Conservation (phyloP, 2,329 filamentous ascomycete genomes). For the Emydomyces testavorans region DNA sequence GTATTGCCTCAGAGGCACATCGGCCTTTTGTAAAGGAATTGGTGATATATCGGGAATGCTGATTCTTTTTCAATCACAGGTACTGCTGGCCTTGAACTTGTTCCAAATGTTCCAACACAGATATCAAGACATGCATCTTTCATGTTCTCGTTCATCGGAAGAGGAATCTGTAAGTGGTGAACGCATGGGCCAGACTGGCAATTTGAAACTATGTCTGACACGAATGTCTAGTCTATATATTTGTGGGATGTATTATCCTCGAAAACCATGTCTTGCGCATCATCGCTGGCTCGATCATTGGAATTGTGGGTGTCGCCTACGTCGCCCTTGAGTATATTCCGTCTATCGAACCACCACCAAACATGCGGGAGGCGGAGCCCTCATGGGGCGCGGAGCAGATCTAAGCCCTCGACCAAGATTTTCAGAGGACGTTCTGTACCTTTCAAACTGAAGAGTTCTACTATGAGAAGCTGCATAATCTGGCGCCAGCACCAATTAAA, state of each 20-base stretch:
- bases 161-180: constrained; percentile 69
- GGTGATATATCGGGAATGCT: constrained; percentile 13
- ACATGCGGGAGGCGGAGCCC: constrained; percentile 67
- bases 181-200: not conserved
- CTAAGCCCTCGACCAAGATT: constrained; percentile 31
- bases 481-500: no score
- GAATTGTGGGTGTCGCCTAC: constrained; percentile 68
- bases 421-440: not conserved
- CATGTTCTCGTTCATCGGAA: constrained; percentile 93
- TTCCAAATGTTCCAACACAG: constrained; percentile 70
- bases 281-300: constrained; percentile 67
- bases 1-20: constrained; percentile 21
- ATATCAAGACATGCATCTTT: constrained; percentile 90
- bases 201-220: not conserved
- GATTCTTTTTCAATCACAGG: constrained; percentile 33
- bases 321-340: constrained; percentile 62
- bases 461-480: no score
- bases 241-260: constrained; percentile 77
- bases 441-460: no score
- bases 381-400: constrained; percentile 71
- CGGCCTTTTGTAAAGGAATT: constrained; percentile 14
- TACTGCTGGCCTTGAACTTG: constrained; percentile 72
- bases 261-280: constrained; percentile 54
- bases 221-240: constrained; percentile 71
- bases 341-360: constrained; percentile 66